Percentiles rank a stretch among this genome's conserved stretches.
Conservation (phyloP, 371 early-diverging fungal genomes). For the Lichtheimia ornata region DNA sequence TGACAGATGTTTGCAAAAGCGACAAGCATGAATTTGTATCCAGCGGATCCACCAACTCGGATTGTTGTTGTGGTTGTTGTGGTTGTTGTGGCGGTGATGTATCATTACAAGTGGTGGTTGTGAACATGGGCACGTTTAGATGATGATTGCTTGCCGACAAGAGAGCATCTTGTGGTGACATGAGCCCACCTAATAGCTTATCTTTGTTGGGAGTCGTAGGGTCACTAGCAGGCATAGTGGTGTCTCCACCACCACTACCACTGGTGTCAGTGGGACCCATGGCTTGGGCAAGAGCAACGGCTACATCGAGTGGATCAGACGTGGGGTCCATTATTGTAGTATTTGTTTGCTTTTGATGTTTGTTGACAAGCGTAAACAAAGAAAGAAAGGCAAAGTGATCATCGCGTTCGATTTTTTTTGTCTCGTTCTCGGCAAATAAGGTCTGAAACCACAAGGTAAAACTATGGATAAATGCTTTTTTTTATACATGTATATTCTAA, state of each 20-base stretch:
- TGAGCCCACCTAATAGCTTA: background rate
- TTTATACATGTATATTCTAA: background rate
- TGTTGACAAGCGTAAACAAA: slow-evolving; percentile 4
- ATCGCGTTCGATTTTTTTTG: background rate
- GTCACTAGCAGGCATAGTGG: background rate
- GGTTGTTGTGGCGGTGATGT: slow-evolving; percentile 12
- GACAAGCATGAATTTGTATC: slow-evolving; percentile 13
- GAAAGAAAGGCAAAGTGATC: slow-evolving; percentile 9
- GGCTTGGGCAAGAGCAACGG: slow-evolving; percentile 21
- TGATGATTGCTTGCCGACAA: background rate
- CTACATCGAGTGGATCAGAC: slow-evolving; percentile 21
- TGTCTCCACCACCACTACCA: too few relatives aligned
- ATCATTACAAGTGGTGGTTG: background rate
- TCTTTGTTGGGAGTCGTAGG: background rate
- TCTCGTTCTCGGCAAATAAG: background rate
- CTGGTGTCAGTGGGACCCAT: slow-evolving; percentile 11
- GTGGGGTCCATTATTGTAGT: slow-evolving; percentile 14
- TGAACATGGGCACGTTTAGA: background rate
- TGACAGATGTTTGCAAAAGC: slow-evolving; percentile 3
- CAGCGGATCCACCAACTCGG: slow-evolving; percentile 12
- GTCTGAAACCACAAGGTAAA: background rate
- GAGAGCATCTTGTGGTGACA: slow-evolving; percentile 7
- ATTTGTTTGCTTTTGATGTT: background rate
- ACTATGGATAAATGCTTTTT: background rate
- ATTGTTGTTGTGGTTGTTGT: slow-evolving; percentile 8